Conservation (phyloP, 1,284 basidiomycete genomes). For the Mycocalia duriaeana region DNA sequence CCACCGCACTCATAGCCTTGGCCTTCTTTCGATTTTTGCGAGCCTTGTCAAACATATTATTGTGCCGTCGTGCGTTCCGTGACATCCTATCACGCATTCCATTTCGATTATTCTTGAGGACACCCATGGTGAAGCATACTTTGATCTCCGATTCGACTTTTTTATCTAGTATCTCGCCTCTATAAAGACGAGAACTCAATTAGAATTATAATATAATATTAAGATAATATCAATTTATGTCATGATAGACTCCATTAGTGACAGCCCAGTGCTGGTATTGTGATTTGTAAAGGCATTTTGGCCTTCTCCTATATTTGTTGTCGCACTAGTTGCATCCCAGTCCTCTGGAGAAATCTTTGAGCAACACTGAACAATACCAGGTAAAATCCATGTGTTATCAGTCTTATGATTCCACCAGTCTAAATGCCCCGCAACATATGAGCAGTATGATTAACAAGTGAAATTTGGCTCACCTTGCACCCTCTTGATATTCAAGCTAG, state of each 20-base stretch:
- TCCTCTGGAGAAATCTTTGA: conserved; percentile 13
- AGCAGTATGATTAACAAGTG: no score
- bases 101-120: conserved; percentile 11
- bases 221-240: conserved; percentile 6
- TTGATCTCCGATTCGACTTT: conserved; percentile 8
- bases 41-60: no score
- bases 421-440: no score
- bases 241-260: conserved; percentile 14
- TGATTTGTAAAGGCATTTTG: conserved; percentile 18
- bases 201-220: background rate
- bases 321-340: conserved; percentile 13
- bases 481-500: conserved; percentile 8
- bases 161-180: conserved; percentile 4
- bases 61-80: no score
- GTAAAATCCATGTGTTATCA: conserved; percentile 15
- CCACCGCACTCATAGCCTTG: no score
- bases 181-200: background rate
- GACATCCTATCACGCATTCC: no score
- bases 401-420: conserved; percentile 19
- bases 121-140: conserved; percentile 8
- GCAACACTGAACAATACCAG: conserved; percentile 13
- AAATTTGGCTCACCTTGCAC: conserved; percentile 12
- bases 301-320: conserved; percentile 16
- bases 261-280: conserved; percentile 11
- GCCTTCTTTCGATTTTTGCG: no score